phyloP scores from a whole-genome alignment of 1,284 basidiomycete genomes.

The Microbotryum scabiosae region DNA sequence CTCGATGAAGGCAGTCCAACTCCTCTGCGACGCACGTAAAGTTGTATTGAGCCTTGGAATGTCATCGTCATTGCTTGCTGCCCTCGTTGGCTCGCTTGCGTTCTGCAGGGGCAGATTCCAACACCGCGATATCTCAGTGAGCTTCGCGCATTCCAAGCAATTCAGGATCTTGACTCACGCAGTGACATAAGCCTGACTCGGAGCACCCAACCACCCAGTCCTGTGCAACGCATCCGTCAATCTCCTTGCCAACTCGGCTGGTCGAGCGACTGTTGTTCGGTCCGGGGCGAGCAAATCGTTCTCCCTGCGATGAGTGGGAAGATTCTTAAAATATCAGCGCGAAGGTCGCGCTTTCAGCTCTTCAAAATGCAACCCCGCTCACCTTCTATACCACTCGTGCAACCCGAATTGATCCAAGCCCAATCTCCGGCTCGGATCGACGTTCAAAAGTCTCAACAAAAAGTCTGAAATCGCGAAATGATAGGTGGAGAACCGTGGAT shows the following conservation, averaged over 20 bases:
- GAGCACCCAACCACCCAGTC: conserved; percentile 22
- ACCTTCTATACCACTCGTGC: conserved; percentile 76
- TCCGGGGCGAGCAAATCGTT: conserved; percentile 20
- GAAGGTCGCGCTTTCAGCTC: too few relatives aligned
- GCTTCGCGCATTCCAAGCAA: background rate
- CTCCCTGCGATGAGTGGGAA: conserved; percentile 12
- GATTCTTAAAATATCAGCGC: too few relatives aligned
- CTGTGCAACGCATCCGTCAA: conserved; percentile 14
- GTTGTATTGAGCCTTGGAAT: conserved; percentile 25
- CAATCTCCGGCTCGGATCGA: conserved; percentile 63
- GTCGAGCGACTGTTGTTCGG: too few relatives aligned
- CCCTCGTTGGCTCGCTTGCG: background rate
- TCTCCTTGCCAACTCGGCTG: conserved; percentile 3
- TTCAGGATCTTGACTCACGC: conserved; percentile 5
- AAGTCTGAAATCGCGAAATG: conserved; percentile 48
- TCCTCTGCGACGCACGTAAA: conserved; percentile 26
- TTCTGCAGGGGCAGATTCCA: too few relatives aligned
- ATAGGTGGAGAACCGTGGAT: background rate
- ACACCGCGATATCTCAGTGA: background rate
- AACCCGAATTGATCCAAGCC: conserved; percentile 58
- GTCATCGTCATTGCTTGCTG: conserved; percentile 13
- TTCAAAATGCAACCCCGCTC: conserved; percentile 25
- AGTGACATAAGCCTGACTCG: conserved; percentile 11
- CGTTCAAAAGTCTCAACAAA: conserved; percentile 60
- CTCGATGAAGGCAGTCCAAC: too few relatives aligned